Evolutionary conservation across 1,284 basidiomycete genomes (phyloP).

Genomic region (Rhodofomes roseus): DNA sequence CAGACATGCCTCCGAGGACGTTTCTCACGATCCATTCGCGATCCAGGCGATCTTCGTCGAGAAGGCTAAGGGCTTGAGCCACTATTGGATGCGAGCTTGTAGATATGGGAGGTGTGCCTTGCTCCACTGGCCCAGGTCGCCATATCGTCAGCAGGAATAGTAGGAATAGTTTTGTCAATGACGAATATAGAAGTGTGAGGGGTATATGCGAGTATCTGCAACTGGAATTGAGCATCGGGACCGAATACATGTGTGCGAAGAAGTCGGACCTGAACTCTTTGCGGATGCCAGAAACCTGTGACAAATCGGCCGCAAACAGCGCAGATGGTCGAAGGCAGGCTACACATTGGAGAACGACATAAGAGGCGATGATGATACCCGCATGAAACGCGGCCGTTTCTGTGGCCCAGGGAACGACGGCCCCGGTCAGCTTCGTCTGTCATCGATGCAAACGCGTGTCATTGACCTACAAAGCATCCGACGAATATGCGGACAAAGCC

Average conservation of each 20-base stretch:
- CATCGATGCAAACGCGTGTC: not conserved
- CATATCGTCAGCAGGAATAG: conserved; percentile 83
- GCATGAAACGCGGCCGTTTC: conserved; percentile 72
- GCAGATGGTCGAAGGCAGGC: conserved; percentile 29
- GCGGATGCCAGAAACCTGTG: conserved; percentile 46
- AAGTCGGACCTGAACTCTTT: conserved; percentile 52
- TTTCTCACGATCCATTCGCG: conserved; percentile 85
- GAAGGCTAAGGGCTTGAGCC: conserved; percentile 38
- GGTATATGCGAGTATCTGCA: conserved; percentile 72
- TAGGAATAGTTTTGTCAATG: conserved; percentile 82
- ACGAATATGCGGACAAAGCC: conserved; percentile 54
- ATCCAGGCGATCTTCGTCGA: conserved; percentile 70
- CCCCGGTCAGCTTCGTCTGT: not conserved
- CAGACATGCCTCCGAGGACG: conserved; percentile 81
- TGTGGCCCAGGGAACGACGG: conserved; percentile 22
- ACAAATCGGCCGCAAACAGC: conserved; percentile 3
- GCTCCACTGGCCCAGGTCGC: conserved; percentile 45
- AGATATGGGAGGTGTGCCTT: conserved; percentile 17
- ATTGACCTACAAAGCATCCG: conserved; percentile 55
- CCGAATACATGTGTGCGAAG: not conserved
- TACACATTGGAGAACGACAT: conserved; percentile 42
- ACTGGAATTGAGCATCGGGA: not conserved
- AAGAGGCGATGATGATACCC: conserved; percentile 59
- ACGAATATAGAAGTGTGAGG: conserved; percentile 82
- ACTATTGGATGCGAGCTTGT: conserved; percentile 32